Evolutionary conservation across 2,329 filamentous ascomycete genomes (phyloP).

Genomic region (Colletotrichum caudatum): DNA sequence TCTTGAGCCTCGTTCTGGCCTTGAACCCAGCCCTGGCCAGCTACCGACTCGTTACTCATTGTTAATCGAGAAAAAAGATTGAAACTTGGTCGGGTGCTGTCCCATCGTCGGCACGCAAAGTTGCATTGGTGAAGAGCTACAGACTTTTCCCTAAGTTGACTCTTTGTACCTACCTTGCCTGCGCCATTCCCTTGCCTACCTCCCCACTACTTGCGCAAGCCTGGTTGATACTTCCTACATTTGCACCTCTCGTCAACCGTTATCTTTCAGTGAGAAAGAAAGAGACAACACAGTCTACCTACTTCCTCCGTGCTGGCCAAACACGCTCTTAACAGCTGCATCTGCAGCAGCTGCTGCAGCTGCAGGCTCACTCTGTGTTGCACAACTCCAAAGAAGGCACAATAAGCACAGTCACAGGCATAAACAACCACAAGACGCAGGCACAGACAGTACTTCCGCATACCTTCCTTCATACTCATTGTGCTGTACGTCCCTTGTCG

Average conservation of each 20-base stretch:
- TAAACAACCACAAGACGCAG: conserved; percentile 2
- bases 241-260: neutral
- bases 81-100: neutral
- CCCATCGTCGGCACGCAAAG: neutral
- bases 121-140: conserved; percentile 1
- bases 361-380: neutral
- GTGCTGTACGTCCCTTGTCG: neutral
- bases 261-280: neutral
- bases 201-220: conserved; percentile 3
- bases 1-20: conserved; percentile 11
- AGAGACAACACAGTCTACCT: neutral
- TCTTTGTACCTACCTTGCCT: neutral
- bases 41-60: conserved; percentile 20
- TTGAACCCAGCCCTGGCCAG: conserved; percentile 9
- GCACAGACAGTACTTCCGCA: conserved; percentile 15
- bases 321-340: neutral
- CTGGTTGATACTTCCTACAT: neutral
- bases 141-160: neutral
- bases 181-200: neutral
- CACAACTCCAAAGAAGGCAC: neutral
- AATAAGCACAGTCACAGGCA: neutral
- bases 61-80: conserved; percentile 9
- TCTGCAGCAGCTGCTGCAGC: neutral
- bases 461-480: conserved; percentile 7
- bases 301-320: conserved; percentile 1